Percentiles rank a stretch among this genome's conserved stretches.
These are phyloP conservation scores for Colletotrichum sp. DNA, from an alignment of 2,329 filamentous ascomycete genomes.

Conservation along the genomic window DNA sequence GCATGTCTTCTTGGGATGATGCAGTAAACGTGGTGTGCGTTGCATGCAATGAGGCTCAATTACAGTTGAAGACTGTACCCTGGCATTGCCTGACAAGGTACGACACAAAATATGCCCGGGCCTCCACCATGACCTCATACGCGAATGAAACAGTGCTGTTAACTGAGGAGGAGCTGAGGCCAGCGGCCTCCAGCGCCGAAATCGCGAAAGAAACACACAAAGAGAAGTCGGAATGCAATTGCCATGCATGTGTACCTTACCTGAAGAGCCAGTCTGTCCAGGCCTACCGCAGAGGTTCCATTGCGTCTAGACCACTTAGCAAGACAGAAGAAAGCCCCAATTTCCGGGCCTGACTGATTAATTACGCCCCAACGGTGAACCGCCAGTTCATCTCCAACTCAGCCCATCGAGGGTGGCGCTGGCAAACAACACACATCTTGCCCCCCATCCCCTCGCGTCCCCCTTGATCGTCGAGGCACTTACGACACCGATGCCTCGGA, in stretches of 20 bases:
- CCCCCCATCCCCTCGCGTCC: neutral
- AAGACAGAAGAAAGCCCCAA: neutral
- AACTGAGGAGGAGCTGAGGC: neutral
- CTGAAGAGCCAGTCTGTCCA: neutral
- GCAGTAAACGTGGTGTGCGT: neutral
- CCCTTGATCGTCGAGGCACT: neutral
- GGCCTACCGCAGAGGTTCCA: neutral
- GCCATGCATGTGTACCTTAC: neutral
- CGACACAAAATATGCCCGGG: neutral
- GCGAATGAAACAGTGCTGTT: constrained; percentile 13
- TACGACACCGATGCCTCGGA: neutral
- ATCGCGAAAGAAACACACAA: neutral
- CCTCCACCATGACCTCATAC: constrained; percentile 22
- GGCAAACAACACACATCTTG: neutral
- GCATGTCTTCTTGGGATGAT: neutral
- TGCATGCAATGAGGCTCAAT: constrained; percentile 1
- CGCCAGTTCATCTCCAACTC: neutral
- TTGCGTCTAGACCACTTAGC: neutral
- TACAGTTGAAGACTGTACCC: neutral
- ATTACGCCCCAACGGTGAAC: neutral
- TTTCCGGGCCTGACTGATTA: neutral
- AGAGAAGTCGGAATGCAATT: neutral
- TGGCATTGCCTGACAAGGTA: neutral
- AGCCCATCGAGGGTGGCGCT: neutral
- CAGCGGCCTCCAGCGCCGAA: neutral